Evolutionary conservation across 169 alveolate species (phyloP).

Genomic region (Babesia sp.): DNA sequence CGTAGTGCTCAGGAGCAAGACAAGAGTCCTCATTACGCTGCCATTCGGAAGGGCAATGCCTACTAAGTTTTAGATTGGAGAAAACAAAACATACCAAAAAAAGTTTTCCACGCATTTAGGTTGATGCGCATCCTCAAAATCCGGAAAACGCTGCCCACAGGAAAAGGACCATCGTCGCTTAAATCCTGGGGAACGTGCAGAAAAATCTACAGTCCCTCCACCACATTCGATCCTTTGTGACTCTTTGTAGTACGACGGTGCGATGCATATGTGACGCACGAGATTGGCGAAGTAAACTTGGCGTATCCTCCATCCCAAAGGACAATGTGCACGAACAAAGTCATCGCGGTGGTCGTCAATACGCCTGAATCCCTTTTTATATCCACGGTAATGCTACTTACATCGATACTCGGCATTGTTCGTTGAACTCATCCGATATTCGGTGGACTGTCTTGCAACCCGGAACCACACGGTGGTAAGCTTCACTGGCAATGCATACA

Average conservation of each 20-base stretch:
- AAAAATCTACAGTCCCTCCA: constrained; percentile 60
- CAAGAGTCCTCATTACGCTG: constrained; percentile 49
- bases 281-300: constrained; percentile 34
- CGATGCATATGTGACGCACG: constrained; percentile 50
- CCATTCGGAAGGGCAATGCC: constrained; percentile 73
- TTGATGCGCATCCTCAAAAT: constrained; percentile 35
- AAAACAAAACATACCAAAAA: constrained; percentile 12
- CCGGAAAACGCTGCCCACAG: constrained; percentile 70
- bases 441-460: constrained; percentile 43
- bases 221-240: constrained; percentile 64
- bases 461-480: constrained; percentile 39
- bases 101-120: constrained; percentile 55
- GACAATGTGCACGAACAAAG: constrained; percentile 69
- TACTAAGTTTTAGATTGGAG: neutral
- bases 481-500: constrained; percentile 37
- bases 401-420: constrained; percentile 51
- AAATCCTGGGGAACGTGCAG: constrained; percentile 62
- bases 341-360: constrained; percentile 38
- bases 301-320: constrained; percentile 69
- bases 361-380: constrained; percentile 3
- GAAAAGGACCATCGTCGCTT: constrained; percentile 70
- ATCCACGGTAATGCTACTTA: constrained; percentile 30
- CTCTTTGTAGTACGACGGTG: constrained; percentile 48
- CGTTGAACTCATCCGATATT: constrained; percentile 23
- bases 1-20: constrained; percentile 69